These are phyloP conservation scores for Solanum hybrid DNA, from an alignment of 305 asterid genomes.

Conservation along the genomic window DNA sequence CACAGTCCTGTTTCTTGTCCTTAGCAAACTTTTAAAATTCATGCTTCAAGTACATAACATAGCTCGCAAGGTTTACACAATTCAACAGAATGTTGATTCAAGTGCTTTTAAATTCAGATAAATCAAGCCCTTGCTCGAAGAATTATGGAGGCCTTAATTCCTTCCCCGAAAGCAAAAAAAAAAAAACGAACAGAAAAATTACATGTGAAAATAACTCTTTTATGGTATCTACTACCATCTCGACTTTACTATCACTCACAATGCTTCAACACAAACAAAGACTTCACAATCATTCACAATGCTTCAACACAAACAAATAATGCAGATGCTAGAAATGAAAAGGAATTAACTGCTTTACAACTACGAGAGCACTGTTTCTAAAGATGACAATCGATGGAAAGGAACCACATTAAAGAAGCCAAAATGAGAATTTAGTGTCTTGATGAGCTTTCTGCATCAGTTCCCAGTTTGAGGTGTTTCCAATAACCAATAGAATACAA, in stretches of 20 bases:
- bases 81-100: not conserved
- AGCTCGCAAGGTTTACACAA: not conserved
- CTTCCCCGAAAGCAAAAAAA: not conserved
- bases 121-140: not conserved
- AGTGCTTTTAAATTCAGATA: not conserved
- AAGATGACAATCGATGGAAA: no score
- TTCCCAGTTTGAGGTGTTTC: not conserved
- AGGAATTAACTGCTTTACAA: no score
- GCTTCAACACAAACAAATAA: not conserved
- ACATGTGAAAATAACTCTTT: not conserved
- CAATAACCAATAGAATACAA: no score
- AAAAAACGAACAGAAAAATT: not conserved
- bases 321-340: not conserved
- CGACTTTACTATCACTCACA: not conserved
- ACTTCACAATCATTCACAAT: not conserved
- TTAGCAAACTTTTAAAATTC: not conserved
- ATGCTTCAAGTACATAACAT: not conserved
- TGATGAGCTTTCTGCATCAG: not conserved
- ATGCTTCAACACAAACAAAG: not conserved
- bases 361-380: no score
- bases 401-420: no score
- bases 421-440: not conserved
- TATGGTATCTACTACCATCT: not conserved
- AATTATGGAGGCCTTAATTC: not conserved
- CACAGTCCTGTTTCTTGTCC: not conserved